Evolutionary conservation across 257 asterid species (phyloP).

Genomic region (Echium plantagineum): DNA sequence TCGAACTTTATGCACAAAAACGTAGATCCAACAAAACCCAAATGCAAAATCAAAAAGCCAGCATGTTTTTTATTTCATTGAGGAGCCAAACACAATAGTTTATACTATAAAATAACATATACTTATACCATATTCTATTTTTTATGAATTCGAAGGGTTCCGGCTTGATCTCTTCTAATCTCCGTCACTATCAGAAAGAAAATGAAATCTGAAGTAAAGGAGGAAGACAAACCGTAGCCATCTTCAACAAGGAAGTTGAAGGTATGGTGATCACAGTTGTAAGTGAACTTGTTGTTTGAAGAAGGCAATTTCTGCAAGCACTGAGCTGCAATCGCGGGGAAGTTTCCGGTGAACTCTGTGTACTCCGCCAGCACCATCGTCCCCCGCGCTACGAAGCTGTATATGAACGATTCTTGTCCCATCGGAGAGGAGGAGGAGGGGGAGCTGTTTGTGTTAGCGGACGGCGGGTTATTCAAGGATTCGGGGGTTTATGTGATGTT

Average conservation of each 20-base stretch:
- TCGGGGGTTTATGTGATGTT: no score
- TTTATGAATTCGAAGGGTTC: no score
- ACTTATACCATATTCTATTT: no score
- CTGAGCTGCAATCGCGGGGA: constrained; percentile 81
- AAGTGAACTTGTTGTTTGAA: constrained; percentile 53
- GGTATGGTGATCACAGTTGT: constrained; percentile 71
- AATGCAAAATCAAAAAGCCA: constrained; percentile 4
- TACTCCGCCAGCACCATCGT: constrained; percentile 68
- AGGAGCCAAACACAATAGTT: no score
- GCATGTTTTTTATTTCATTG: constrained; percentile 5
- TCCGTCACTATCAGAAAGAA: no score
- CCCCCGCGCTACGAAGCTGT: constrained; percentile 87
- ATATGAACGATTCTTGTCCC: constrained; percentile 81
- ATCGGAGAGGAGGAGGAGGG: constrained; percentile 14
- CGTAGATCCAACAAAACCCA: constrained; percentile 40
- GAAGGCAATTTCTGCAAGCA: constrained; percentile 67
- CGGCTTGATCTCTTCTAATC: no score
- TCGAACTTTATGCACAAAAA: background rate
- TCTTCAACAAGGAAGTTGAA: constrained; percentile 66
- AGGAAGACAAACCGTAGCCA: constrained; percentile 45
- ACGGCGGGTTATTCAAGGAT: no score
- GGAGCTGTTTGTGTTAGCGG: no score
- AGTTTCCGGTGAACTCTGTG: constrained; percentile 82
- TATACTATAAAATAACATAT: no score
- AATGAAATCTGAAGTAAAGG: no score